Evolutionary conservation across 192 early-diverging fungal genomes (phyloP).

Genomic region (Mortierella hygrophila): DNA sequence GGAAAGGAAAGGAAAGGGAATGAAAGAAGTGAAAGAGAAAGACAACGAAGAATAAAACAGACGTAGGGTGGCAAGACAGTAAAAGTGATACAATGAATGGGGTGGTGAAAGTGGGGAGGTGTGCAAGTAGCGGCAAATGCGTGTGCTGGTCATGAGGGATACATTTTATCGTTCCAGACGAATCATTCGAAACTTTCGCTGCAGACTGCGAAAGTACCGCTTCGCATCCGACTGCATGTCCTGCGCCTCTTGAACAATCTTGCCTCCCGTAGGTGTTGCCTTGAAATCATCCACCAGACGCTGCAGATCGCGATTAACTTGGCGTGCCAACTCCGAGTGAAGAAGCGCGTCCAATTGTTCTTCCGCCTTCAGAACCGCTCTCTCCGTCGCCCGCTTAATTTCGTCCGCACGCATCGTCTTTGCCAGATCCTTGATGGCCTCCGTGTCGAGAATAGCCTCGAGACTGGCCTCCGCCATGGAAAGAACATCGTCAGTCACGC

Average conservation of each 20-base stretch:
- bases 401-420: conserved; percentile 4
- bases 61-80: not conserved
- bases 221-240: conserved; percentile 23
- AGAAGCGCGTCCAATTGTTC: conserved; percentile 8
- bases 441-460: not conserved
- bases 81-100: not conserved
- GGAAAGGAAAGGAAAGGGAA: not conserved
- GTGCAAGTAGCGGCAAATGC: not conserved
- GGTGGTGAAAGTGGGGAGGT: not conserved
- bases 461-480: conserved; percentile 16
- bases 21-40: not conserved
- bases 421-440: not conserved
- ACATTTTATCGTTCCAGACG: not conserved
- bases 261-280: conserved; percentile 16
- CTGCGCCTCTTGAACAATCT: conserved; percentile 23
- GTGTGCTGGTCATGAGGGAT: not conserved
- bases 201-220: not conserved
- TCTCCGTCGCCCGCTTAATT: conserved; percentile 11
- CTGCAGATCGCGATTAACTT: conserved; percentile 8
- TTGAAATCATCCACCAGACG: conserved; percentile 19
- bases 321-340: conserved; percentile 1
- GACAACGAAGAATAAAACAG: not conserved
- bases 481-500: conserved; percentile 20
- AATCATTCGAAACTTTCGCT: not conserved
- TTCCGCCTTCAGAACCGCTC: conserved; percentile 7